A percentile compares a stretch with the other conserved stretches of the same genome.
These are phyloP conservation scores for Moesziomyces sp. DNA, from an alignment of 1,284 basidiomycete species.

Conservation along the genomic window DNA sequence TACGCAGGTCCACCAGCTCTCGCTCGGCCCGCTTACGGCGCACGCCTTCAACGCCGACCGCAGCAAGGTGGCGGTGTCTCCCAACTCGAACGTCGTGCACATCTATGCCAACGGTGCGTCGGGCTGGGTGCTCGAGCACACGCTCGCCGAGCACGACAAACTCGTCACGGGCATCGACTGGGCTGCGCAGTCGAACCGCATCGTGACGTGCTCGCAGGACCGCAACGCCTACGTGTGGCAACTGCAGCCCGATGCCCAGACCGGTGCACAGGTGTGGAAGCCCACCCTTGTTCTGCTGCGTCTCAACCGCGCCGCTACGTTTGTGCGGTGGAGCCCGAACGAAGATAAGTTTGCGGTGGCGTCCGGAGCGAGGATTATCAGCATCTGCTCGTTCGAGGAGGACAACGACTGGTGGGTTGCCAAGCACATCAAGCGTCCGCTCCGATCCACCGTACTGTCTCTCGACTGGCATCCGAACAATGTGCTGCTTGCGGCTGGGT, in stretches of 20 bases:
- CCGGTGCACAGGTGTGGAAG: slow-evolving; percentile 80
- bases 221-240: slow-evolving; percentile 99
- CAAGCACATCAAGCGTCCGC: slow-evolving; percentile 95
- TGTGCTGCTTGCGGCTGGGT: slow-evolving; percentile 91
- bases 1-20: slow-evolving; percentile 72
- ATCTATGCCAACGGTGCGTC: slow-evolving; percentile 73
- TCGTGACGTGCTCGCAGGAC: slow-evolving; percentile 98
- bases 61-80: slow-evolving; percentile 86
- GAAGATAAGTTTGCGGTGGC: slow-evolving; percentile 99
- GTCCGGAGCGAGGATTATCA: slow-evolving; percentile 78
- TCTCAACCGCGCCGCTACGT: slow-evolving; percentile 94
- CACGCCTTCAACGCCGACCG: slow-evolving; percentile 94
- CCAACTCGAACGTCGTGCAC: slow-evolving; percentile 89
- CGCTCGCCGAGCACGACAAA: slow-evolving; percentile 96
- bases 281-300: slow-evolving; percentile 95
- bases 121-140: slow-evolving; percentile 80
- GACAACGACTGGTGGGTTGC: slow-evolving; percentile 98
- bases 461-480: slow-evolving; percentile 99
- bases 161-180: slow-evolving; percentile 97
- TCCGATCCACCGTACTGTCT: slow-evolving; percentile 88
- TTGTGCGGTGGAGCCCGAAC: slow-evolving; percentile 93
- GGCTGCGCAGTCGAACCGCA: slow-evolving; percentile 94
- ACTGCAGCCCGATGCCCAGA: slow-evolving; percentile 78
- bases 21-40: slow-evolving; percentile 84
- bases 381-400: slow-evolving; percentile 66